Percentiles rank a stretch among this genome's conserved stretches.
These are phyloP conservation scores for Conoideocrella luteorostrata DNA, from an alignment of 2,329 filamentous ascomycete species.

Conservation along the genomic window DNA sequence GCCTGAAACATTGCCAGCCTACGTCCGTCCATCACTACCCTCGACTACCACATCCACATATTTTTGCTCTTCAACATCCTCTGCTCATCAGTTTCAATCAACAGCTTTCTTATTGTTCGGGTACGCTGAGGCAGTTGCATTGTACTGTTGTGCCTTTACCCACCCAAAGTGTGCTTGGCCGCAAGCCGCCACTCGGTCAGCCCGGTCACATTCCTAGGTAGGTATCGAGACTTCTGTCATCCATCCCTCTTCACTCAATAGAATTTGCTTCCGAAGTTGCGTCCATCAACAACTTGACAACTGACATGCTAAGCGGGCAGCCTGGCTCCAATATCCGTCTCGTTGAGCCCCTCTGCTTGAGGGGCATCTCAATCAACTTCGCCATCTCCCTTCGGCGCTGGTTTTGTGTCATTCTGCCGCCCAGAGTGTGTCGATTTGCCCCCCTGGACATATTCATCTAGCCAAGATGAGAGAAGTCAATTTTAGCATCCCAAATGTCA, in stretches of 20 bases:
- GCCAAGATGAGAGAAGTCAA: constrained; percentile 96
- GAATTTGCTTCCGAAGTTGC: background rate
- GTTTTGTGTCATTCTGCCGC: background rate
- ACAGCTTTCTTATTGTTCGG: constrained; percentile 3
- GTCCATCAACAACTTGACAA: constrained; percentile 1
- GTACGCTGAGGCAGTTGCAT: background rate
- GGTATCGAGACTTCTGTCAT: background rate
- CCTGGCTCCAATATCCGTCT: constrained; percentile 6
- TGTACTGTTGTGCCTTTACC: background rate
- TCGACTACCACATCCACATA: constrained; percentile 7
- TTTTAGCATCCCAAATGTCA: constrained; percentile 98
- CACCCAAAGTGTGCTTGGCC: constrained; percentile 5
- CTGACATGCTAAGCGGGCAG: background rate
- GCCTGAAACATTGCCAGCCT: constrained; percentile 18
- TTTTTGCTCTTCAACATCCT: constrained; percentile 7
- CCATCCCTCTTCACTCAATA: background rate
- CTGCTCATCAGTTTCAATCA: constrained; percentile 7
- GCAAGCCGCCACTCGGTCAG: constrained; percentile 11
- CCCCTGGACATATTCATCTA: constrained; percentile 10
- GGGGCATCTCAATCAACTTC: constrained; percentile 8
- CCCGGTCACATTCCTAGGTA: constrained; percentile 5
- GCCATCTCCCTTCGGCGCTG: background rate
- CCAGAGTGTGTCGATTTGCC: background rate
- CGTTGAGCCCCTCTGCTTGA: constrained; percentile 10
- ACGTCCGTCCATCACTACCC: constrained; percentile 10